Evolutionary conservation across 2,329 filamentous ascomycete species (phyloP).

Genomic region (Aspergillus quadrilineatus): DNA sequence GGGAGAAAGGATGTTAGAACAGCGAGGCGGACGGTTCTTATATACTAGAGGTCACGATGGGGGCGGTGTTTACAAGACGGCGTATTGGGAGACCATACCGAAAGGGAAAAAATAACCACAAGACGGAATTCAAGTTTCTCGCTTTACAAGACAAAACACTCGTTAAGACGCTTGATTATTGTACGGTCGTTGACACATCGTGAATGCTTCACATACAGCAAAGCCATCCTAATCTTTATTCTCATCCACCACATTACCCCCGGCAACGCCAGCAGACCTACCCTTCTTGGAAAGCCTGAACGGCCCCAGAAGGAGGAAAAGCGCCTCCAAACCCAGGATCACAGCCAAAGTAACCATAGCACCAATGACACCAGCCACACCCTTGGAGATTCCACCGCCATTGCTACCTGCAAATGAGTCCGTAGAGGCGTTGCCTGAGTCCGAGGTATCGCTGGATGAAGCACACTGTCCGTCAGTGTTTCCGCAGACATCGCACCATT

Average conservation of each 20-base stretch:
- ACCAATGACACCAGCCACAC: constrained; percentile 78
- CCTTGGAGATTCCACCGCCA: constrained; percentile 58
- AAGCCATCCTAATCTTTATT: constrained; percentile 16
- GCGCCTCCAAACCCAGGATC: constrained; percentile 56
- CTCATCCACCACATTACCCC: constrained; percentile 19
- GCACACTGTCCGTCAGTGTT: constrained; percentile 69
- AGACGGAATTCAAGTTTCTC: too few relatives aligned
- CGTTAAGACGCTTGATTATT: background rate
- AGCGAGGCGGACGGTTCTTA: too few relatives aligned
- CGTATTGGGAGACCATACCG: too few relatives aligned
- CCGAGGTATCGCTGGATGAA: constrained; percentile 32
- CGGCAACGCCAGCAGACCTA: constrained; percentile 14
- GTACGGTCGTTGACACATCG: background rate
- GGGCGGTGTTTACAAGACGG: too few relatives aligned
- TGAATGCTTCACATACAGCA: background rate
- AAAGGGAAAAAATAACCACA: too few relatives aligned
- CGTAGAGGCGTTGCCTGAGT: constrained; percentile 27
- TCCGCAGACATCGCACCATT: constrained; percentile 76
- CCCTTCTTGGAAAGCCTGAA: constrained; percentile 60
- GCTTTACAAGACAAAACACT: background rate
- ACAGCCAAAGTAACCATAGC: constrained; percentile 67
- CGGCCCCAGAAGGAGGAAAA: constrained; percentile 57
- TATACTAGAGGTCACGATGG: too few relatives aligned
- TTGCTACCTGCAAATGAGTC: constrained; percentile 20
- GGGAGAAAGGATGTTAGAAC: too few relatives aligned